Percentiles rank a stretch among this genome's conserved stretches.
phyloP scores from a whole-genome alignment of 768 basidiomycete genomes.

The Psilocybe azurescens region DNA sequence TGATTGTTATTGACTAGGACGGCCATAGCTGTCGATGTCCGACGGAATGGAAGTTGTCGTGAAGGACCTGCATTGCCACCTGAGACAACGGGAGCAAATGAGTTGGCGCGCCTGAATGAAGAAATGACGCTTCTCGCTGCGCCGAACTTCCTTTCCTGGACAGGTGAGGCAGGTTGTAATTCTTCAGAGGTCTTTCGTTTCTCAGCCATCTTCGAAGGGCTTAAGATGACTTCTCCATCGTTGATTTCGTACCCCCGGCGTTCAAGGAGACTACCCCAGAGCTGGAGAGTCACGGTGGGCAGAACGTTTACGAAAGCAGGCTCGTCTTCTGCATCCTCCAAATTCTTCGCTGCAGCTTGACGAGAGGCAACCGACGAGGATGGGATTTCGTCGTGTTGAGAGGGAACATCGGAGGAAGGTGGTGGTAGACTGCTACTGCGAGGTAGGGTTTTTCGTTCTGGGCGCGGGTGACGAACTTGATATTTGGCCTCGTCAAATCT shows the following conservation, averaged over 20 bases:
- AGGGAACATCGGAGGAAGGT: constrained; percentile 26
- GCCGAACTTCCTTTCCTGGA: constrained; percentile 19
- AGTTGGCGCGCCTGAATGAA: constrained; percentile 65
- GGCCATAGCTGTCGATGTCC: constrained; percentile 38
- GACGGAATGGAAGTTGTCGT: constrained; percentile 49
- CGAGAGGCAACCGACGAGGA: constrained; percentile 24
- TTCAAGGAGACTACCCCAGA: constrained; percentile 74
- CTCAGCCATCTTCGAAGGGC: constrained; percentile 52
- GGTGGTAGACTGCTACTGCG: constrained; percentile 22
- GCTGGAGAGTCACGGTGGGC: constrained; percentile 64
- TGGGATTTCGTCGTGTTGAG: constrained; percentile 25
- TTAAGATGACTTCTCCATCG: constrained; percentile 62
- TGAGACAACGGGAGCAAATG: constrained; percentile 55
- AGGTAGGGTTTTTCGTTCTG: constrained; percentile 49
- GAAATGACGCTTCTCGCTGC: constrained; percentile 52
- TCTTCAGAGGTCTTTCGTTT: constrained; percentile 8
- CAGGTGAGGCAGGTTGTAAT: constrained; percentile 22
- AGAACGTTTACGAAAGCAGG: constrained; percentile 60
- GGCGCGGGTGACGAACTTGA: constrained; percentile 61
- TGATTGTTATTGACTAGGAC: constrained; percentile 18
- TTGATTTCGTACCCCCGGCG: constrained; percentile 70
- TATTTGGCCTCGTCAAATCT: constrained; percentile 69
- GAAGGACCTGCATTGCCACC: constrained; percentile 16
- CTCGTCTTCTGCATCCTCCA: constrained; percentile 58
- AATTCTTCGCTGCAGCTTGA: constrained; percentile 20